These are phyloP conservation scores for Xylaria multiplex DNA, from an alignment of 2,329 filamentous ascomycete genomes.

Conservation along the genomic window DNA sequence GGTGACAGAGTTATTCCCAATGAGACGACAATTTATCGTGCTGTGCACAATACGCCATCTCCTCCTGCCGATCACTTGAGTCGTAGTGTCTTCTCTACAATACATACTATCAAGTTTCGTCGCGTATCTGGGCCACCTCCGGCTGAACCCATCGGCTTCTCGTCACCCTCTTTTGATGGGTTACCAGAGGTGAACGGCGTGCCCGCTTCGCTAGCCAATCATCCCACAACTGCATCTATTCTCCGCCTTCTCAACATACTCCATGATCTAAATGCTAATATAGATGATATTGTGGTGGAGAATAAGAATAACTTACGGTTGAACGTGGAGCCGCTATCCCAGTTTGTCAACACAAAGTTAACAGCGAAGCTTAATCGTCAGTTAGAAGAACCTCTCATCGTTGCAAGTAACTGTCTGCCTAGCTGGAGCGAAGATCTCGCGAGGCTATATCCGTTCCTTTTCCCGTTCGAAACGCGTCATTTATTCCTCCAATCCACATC, in stretches of 20 bases:
- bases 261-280: conserved; percentile 90
- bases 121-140: conserved; percentile 85
- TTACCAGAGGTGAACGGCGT: conserved; percentile 66
- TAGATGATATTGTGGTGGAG: conserved; percentile 88
- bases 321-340: conserved; percentile 83
- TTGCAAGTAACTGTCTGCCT: conserved; percentile 94
- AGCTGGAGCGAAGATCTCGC: conserved; percentile 96
- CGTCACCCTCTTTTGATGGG: conserved; percentile 59
- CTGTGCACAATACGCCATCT: conserved; percentile 74
- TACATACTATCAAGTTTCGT: conserved; percentile 92
- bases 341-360: conserved; percentile 98
- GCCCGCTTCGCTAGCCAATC: conserved; percentile 82
- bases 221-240: conserved; percentile 87
- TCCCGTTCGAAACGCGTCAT: conserved; percentile 97
- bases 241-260: conserved; percentile 87
- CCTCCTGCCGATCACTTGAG: conserved; percentile 70
- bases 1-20: conserved; percentile 85
- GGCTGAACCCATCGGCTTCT: conserved; percentile 72
- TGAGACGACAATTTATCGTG: conserved; percentile 95
- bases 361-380: conserved; percentile 98
- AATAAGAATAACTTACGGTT: conserved; percentile 76
- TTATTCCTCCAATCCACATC: conserved; percentile 97
- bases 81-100: conserved; percentile 87
- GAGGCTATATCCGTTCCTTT: conserved; percentile 93
- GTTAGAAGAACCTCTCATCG: conserved; percentile 93